Evolutionary conservation across 371 early-diverging fungal genomes (phyloP).

Genomic region (Coemansia sp.): DNA sequence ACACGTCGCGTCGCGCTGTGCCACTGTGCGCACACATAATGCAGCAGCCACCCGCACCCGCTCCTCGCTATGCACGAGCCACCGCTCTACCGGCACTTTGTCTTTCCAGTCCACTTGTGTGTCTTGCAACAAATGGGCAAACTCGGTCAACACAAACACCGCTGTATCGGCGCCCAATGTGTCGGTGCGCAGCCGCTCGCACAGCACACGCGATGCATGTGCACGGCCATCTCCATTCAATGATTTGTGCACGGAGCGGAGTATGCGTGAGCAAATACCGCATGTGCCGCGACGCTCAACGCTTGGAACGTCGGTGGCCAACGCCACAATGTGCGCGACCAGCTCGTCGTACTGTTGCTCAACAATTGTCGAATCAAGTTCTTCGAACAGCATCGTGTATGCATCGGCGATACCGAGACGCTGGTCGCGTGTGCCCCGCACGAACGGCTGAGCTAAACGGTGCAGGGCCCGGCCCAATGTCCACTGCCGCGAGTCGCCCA

Average conservation of each 20-base stretch:
- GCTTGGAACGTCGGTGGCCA: conserved; percentile 49
- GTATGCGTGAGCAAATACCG: conserved; percentile 60
- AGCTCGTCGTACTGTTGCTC: conserved; percentile 75
- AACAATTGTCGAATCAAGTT: conserved; percentile 70
- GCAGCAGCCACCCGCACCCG: conserved; percentile 77
- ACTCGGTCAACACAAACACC: conserved; percentile 67
- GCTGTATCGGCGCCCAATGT: conserved; percentile 66
- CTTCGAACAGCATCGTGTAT: conserved; percentile 71
- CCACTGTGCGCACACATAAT: conserved; percentile 58
- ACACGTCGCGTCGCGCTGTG: not conserved
- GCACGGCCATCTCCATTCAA: conserved; percentile 56
- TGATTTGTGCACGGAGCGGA: conserved; percentile 72
- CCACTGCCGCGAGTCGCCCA: not conserved
- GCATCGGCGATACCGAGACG: conserved; percentile 80
- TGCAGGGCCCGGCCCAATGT: conserved; percentile 8
- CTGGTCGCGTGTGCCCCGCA: conserved; percentile 67
- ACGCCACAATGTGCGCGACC: conserved; percentile 63
- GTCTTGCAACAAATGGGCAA: not conserved
- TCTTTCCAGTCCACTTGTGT: conserved; percentile 54
- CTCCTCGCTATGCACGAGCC: conserved; percentile 69
- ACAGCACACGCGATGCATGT: not conserved
- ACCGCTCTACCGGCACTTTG: conserved; percentile 56
- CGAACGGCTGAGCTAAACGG: conserved; percentile 65
- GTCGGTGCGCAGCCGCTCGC: conserved; percentile 8
- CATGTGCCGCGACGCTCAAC: conserved; percentile 58